Evolutionary conservation across 805 yeast species (phyloP), one percentile per base, ranked within the genome.

Genomic region (Kodamaea hsintzibuensis): DNA sequence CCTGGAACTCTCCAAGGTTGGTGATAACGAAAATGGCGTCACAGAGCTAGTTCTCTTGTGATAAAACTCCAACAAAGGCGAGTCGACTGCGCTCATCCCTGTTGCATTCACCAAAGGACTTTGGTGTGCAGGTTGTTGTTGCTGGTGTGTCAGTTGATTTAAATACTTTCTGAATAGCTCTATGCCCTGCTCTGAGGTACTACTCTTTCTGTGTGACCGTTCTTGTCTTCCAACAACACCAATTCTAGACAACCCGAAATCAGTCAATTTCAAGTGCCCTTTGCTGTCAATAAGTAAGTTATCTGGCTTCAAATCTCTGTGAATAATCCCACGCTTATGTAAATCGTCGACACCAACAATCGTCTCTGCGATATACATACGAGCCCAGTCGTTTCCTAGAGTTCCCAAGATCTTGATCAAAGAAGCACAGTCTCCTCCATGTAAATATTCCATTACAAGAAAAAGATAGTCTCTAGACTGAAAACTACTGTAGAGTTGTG

Each of bases 341-440:
- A 95, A 78, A 64, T 92, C 96, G 59, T 86, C 88, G 1, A 95
- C 95, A 1, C 97, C 98, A 19, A 89, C 86, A 17, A 92, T 84
- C 1, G 92, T 90, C 65, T 95, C 99, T 0, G 97, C 92, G 51
- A 91, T 81, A 61, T 95, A 95, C 58, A 89, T 80, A 57, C 80
- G 84, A 0, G 91, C 83, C 98, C 98, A 95, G 43, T 83, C 84
- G 59, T 88, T 89, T 0, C 97, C 93, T 19, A 95, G 70, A 1
- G 85, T 84, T 0, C 96, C 97, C 67, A 93, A 78, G 70, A 85
- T 82, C 63, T 89, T 89, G 25, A 95, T 73, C 50, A 96, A 73
- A 0, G 97, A 86, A 0, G 98, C 95, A 63, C 93, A 82, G 68
- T 95, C 99, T 35, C 99, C 99, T 43, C 99, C 99, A 60, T 88